These are phyloP conservation scores for Lenzites betulinus DNA, from an alignment of 768 basidiomycete genomes.

Conservation along the genomic window DNA sequence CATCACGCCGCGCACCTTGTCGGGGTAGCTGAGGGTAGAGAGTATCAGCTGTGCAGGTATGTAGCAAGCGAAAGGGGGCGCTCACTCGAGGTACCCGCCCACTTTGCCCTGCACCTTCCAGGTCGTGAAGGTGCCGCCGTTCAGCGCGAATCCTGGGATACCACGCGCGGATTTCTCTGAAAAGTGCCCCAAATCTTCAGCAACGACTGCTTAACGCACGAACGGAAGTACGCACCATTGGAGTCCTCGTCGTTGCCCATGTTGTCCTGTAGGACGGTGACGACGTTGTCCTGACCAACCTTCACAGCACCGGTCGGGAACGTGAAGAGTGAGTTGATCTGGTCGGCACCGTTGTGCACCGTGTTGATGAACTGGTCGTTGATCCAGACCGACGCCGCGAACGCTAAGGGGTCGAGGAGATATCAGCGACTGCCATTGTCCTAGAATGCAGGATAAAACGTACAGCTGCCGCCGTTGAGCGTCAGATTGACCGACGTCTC, in stretches of 20 bases:
- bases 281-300: constrained; percentile 63
- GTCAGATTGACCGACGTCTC: constrained; percentile 71
- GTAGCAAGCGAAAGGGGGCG: not conserved
- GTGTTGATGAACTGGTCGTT: constrained; percentile 73
- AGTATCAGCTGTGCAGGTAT: not conserved
- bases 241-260: constrained; percentile 53
- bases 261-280: constrained; percentile 65
- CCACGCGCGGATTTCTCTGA: constrained; percentile 73
- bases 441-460: constrained; percentile 3
- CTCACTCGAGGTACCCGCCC: constrained; percentile 44
- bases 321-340: constrained; percentile 65
- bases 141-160: constrained; percentile 73
- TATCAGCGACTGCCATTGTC: not conserved
- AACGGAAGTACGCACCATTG: not conserved
- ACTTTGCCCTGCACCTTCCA: constrained; percentile 51
- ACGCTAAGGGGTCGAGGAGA: constrained; percentile 44
- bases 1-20: constrained; percentile 54
- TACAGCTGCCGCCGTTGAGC: constrained; percentile 81
- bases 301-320: constrained; percentile 61
- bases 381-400: constrained; percentile 82
- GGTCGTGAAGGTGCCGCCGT: constrained; percentile 47
- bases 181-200: constrained; percentile 36
- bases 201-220: no score
- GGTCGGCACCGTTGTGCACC: constrained; percentile 58
- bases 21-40: constrained; percentile 65